Evolutionary conservation across 768 basidiomycete genomes (phyloP).

Genomic region (Chalciporus sphaerocephalus): DNA sequence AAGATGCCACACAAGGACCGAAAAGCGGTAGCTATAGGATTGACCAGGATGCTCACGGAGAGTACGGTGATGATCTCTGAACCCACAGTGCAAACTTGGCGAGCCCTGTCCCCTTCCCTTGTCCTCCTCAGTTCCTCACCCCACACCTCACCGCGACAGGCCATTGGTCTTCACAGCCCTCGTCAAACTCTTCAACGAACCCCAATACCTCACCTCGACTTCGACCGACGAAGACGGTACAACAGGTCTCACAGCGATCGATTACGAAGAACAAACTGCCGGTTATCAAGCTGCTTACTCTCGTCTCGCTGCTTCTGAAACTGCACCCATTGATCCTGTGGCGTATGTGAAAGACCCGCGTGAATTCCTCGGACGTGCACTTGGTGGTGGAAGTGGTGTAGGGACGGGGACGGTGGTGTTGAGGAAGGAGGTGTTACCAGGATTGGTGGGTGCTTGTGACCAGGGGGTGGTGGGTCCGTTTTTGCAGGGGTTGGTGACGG

Average conservation of each 20-base stretch:
- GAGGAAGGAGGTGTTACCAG: conserved; percentile 14
- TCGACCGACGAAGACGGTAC: conserved; percentile 45
- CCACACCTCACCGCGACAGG: conserved; percentile 40
- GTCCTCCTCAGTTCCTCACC: not conserved
- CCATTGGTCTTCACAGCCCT: conserved; percentile 63
- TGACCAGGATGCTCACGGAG: conserved; percentile 74
- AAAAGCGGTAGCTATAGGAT: conserved; percentile 77
- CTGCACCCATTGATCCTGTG: conserved; percentile 53
- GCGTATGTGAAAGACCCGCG: conserved; percentile 55
- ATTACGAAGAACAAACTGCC: conserved; percentile 84
- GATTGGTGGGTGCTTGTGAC: conserved; percentile 22
- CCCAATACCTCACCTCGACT: conserved; percentile 54
- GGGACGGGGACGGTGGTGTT: conserved; percentile 5
- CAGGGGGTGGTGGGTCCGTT: conserved; percentile 24
- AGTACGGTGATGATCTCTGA: conserved; percentile 65
- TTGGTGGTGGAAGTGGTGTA: conserved; percentile 12
- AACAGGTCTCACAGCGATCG: conserved; percentile 67
- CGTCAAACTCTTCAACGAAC: conserved; percentile 71
- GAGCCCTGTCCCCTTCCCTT: conserved; percentile 8
- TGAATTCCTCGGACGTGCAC: conserved; percentile 46
- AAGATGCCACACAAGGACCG: conserved; percentile 80
- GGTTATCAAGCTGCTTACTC: conserved; percentile 96
- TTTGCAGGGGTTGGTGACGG: conserved; percentile 29
- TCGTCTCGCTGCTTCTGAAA: conserved; percentile 78
- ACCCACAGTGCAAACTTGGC: conserved; percentile 66